Evolutionary conservation across 2,329 filamentous ascomycete species (phyloP), one percentile per base, ranked within the genome.

Genomic region (Scortechinia acanthostroma): DNA sequence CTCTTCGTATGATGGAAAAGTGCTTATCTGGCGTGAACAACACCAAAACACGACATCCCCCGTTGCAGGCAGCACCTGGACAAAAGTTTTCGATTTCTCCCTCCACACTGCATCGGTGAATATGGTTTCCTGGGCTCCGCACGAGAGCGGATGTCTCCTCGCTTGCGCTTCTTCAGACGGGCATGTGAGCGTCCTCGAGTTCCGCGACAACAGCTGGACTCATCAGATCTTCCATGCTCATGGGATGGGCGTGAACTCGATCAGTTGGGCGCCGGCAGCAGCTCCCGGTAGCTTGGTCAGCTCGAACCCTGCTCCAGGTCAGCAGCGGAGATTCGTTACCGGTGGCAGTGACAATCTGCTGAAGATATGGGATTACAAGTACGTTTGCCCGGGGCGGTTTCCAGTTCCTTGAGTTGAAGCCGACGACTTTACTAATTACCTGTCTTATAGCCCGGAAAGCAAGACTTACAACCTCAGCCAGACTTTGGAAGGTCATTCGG

Each of bases 1-100:
- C 50, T 88, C 90, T 44, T 89, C 88, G 53, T 98, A 96, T 71
- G 93, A 98, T 66, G 93, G 91, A 66, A 95, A 95, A 68, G 91
- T 98, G 53, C 83, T 97, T 64, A 95, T 98, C 74, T 98, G 91
- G 90, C 89, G 91, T 64, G 93, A 98, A 68, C 85, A 91, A 64
- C 72, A 68, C 55, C 77, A 73, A 53, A 71, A 78, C 17, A 19
- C 35, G 6, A 40, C 35, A 6, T 40, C 35, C 10, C 35, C 35
- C 17, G 35, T 40, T 40, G 35, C 13, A 13, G 17, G 35, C 10
- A 40, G 35, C 35, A 19, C 35, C 56, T 90, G 86, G 86, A 86
- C 90, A 58, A 83, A 86, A 61, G 89, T 96, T 64, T 95, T 93
- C 71, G 89, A 95, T 58, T 95, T 94, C 61, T 84, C 87, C 50